Conservation (phyloP, 75 land plant genomes). For the Picea sitchensis region DNA sequence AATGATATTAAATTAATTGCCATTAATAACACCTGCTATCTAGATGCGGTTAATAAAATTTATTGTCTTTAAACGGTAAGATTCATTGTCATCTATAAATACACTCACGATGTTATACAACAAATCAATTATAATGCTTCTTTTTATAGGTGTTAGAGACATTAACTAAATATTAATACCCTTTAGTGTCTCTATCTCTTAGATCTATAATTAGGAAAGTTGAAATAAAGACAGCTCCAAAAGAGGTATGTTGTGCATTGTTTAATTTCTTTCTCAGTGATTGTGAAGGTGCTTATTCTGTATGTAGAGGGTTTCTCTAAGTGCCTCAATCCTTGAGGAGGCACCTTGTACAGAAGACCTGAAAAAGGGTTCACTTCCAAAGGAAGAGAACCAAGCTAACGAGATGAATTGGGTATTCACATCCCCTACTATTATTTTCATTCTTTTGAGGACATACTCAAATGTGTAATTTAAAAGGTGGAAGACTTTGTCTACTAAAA, state of each 20-base stretch:
- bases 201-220: background rate
- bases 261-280: background rate
- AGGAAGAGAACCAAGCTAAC: background rate
- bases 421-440: background rate
- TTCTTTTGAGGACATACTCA: background rate
- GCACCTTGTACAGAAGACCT: background rate
- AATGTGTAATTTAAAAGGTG: background rate
- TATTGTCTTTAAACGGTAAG: too few species aligned
- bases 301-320: background rate
- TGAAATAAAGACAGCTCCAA: background rate
- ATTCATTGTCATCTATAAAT: too few species aligned
- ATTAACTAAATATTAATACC: background rate
- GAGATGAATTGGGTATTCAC: slow-evolving; percentile 22
- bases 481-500: background rate
- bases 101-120: too few species aligned
- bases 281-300: background rate
- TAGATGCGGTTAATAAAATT: too few species aligned
- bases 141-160: background rate
- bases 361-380: background rate
- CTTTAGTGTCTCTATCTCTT: background rate
- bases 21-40: too few species aligned
- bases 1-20: too few species aligned
- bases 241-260: background rate
- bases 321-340: background rate
- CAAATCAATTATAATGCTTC: background rate